Conservation (phyloP, 257 asterid species). For the Buddleja alternifolia region DNA sequence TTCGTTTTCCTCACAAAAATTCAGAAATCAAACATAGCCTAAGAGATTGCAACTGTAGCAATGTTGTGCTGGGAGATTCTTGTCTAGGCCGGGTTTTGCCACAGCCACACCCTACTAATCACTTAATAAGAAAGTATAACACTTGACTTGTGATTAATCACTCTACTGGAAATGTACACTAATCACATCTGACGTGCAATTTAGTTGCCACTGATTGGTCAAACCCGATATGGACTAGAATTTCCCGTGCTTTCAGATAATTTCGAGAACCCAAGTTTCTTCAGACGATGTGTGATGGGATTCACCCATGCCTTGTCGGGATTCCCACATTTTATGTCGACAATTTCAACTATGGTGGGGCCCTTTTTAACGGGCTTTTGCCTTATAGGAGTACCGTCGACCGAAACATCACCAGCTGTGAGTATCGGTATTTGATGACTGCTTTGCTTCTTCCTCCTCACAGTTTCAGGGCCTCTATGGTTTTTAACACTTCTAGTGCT, state of each 20-base stretch:
- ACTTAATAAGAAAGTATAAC: too few relatives aligned
- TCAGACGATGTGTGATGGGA: conserved; percentile 64
- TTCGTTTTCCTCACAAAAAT: too few relatives aligned
- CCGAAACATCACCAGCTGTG: conserved; percentile 44
- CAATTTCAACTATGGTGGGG: conserved; percentile 58
- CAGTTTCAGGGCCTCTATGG: conserved; percentile 37
- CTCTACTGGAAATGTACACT: too few relatives aligned
- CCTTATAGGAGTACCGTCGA: conserved; percentile 66
- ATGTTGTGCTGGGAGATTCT: too few relatives aligned
- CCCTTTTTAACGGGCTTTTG: conserved; percentile 53
- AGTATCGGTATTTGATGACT: conserved; percentile 72
- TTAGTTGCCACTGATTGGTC: too few relatives aligned
- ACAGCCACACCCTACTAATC: too few relatives aligned
- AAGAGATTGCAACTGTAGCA: conserved; percentile 28
- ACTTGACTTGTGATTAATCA: too few relatives aligned
- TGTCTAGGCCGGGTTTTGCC: too few relatives aligned
- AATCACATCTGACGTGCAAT: too few relatives aligned
- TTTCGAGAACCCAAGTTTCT: conserved; percentile 71
- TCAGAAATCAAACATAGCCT: too few relatives aligned
- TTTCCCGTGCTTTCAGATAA: conserved; percentile 42
- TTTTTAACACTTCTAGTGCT: conserved; percentile 16
- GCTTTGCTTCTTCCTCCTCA: conserved; percentile 46
- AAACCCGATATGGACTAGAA: too few relatives aligned
- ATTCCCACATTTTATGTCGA: conserved; percentile 75
- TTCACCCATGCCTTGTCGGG: conserved; percentile 57